Base-by-base conservation (phyloP, 1,284 basidiomycete species). In the Pseudomicrostroma phylloplanum region DNA sequence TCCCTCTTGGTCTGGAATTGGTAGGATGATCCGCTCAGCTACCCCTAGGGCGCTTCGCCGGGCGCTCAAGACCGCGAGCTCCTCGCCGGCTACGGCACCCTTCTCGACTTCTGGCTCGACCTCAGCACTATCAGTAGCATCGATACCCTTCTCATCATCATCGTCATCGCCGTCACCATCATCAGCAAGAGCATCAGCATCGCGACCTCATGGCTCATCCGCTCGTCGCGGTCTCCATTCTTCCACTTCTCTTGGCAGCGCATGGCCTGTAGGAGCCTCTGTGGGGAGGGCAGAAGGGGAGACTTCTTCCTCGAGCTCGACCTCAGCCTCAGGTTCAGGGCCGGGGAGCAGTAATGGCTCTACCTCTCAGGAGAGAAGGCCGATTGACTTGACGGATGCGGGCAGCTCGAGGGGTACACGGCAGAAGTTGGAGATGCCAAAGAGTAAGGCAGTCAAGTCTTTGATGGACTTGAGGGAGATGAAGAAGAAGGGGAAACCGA, bases 391-490 rank as follows among this genome's bases (percentile, higher is more conserved):
- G 26, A 59, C 19, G 11, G 17, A 49, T 17, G 58, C 58, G 19
- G 58, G 58, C 30, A 48, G 26, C 48, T 26, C 48, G 13, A 53
- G 39, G 51, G 30, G 30, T 36, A 55, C 42, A 13, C 42, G 40
- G 15, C 40, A 15, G 21, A n/a, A 25, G 21, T 26, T 36, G 13
- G 25, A 55, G 56, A 59, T 7, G 56, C 57, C 55, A 57, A 60
- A 40, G 48, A 58, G 2, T 23, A 26, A 1, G 48, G 21, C 60
- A 21, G 21, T 40, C 58, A 71, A 70, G 63, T 69, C 72, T 19
- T 66, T 73, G 43, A 62, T 69, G 42, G 63, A 73, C 49, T 41
- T 73, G 2, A 53, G 59, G 21, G 63, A 61, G 21, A 60, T 66
- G 65, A 66, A 66, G 54, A 25, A 61, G 19, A 41, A 53, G 17